Evolutionary conservation across 2,329 filamentous ascomycete species (phyloP).

Genomic region (Xylariaceae sp.): DNA sequence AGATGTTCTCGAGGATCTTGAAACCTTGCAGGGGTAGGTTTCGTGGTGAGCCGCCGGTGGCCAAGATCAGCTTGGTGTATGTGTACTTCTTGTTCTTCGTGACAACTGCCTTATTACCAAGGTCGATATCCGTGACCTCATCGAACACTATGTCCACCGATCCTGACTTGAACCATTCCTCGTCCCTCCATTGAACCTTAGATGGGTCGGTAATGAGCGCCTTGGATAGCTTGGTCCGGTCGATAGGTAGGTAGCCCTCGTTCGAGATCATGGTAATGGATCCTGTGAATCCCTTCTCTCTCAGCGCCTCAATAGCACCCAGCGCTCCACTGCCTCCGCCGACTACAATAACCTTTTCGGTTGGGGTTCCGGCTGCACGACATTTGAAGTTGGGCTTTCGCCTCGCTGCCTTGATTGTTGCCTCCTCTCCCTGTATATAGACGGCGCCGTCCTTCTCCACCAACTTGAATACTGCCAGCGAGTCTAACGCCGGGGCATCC

Average conservation of each 20-base stretch:
- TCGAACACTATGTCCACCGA: slow-evolving; percentile 61
- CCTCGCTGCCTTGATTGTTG: slow-evolving; percentile 74
- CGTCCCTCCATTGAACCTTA: slow-evolving; percentile 77
- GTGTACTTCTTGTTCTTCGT: slow-evolving; percentile 72
- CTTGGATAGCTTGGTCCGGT: slow-evolving; percentile 95
- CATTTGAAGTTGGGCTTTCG: slow-evolving; percentile 76
- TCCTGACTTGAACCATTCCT: slow-evolving; percentile 73
- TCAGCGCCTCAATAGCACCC: slow-evolving; percentile 79
- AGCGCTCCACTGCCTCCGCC: slow-evolving; percentile 86
- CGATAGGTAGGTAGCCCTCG: slow-evolving; percentile 86
- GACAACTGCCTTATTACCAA: slow-evolving; percentile 70
- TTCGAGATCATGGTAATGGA: slow-evolving; percentile 80
- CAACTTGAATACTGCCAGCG: slow-evolving; percentile 81
- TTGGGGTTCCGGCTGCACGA: slow-evolving; percentile 49
- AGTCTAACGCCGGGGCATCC: slow-evolving; percentile 87
- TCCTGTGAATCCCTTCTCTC: slow-evolving; percentile 79
- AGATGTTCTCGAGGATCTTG: slow-evolving; percentile 84
- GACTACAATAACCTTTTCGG: slow-evolving; percentile 78
- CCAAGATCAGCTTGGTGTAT: slow-evolving; percentile 89
- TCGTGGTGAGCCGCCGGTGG: slow-evolving; percentile 80
- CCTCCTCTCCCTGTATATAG: slow-evolving; percentile 81
- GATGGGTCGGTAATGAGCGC: slow-evolving; percentile 79
- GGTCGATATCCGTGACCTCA: slow-evolving; percentile 76
- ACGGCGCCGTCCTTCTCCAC: slow-evolving; percentile 79
- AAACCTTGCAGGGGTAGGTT: slow-evolving; percentile 81